A percentile compares a stretch with the other conserved stretches of the same genome.
phyloP scores from a whole-genome alignment of 2,329 filamentous ascomycete genomes.

The Phialophora chinensis region DNA sequence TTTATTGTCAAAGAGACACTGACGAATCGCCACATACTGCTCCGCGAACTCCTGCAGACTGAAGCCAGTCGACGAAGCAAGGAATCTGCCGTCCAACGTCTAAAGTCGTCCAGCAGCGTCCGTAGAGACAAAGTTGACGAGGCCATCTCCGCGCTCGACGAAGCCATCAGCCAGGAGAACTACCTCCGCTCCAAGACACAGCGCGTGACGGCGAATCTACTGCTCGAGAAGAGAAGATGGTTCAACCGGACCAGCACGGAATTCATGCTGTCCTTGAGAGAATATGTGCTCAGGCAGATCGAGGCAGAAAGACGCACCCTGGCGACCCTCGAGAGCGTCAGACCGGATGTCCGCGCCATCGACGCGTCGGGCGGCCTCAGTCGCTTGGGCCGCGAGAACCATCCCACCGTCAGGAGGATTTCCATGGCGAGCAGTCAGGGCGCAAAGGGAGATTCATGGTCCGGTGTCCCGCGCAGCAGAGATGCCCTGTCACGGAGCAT shows the following conservation, averaged over 20 bases:
- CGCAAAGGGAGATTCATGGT: slow-evolving; percentile 98
- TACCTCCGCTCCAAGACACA: slow-evolving; percentile 85
- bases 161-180: slow-evolving; percentile 80
- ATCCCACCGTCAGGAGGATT: slow-evolving; percentile 74
- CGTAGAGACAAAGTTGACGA: slow-evolving; percentile 96
- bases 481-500: slow-evolving; percentile 80
- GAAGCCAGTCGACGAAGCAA: slow-evolving; percentile 84
- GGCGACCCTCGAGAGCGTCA: slow-evolving; percentile 88
- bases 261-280: slow-evolving; percentile 79
- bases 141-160: slow-evolving; percentile 87
- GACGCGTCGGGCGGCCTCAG: slow-evolving; percentile 89
- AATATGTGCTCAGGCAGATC: slow-evolving; percentile 93
- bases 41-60: slow-evolving; percentile 89
- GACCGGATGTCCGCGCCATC: slow-evolving; percentile 90
- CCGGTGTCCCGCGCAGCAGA: slow-evolving; percentile 82
- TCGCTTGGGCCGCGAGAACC: slow-evolving; percentile 84
- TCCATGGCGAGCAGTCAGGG: slow-evolving; percentile 88
- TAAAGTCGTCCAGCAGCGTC: slow-evolving; percentile 85
- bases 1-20: slow-evolving; percentile 98
- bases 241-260: slow-evolving; percentile 86
- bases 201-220: slow-evolving; percentile 84
- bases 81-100: slow-evolving; percentile 81
- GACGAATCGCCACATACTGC: slow-evolving; percentile 94
- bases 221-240: slow-evolving; percentile 89
- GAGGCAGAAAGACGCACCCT: slow-evolving; percentile 92